Conservation (phyloP, 805 yeast species). For the Phaffomyces opuntiae region DNA sequence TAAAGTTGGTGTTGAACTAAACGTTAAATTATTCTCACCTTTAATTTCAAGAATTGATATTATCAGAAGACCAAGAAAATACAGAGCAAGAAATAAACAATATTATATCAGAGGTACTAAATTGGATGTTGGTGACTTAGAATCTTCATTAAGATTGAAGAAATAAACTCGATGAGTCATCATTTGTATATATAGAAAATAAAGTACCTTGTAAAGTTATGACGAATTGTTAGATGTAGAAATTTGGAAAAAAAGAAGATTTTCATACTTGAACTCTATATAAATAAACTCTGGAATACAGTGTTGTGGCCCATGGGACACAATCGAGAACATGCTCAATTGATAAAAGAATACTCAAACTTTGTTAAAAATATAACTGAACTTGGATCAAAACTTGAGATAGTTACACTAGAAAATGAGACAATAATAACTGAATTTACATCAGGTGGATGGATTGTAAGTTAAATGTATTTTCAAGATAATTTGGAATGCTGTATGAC, state of each 20-base stretch:
- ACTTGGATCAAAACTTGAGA: constrained; percentile 1
- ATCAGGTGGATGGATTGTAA: constrained; percentile 10
- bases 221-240: too few species aligned
- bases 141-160: constrained; percentile 32
- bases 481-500: too few species aligned
- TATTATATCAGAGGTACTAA: constrained; percentile 81
- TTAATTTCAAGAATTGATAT: constrained; percentile 70
- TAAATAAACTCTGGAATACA: too few species aligned
- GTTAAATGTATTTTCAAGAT: background rate
- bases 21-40: constrained; percentile 79
- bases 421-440: constrained; percentile 3
- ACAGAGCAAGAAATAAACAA: constrained; percentile 77
- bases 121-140: constrained; percentile 70
- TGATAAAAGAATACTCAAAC: constrained; percentile 3
- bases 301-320: background rate
- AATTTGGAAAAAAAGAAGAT: too few species aligned
- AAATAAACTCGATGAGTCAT: constrained; percentile 1
- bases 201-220: background rate
- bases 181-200: constrained; percentile 5
- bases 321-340: constrained; percentile 3
- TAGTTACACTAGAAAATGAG: constrained; percentile 9
- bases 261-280: too few species aligned
- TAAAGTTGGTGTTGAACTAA: constrained; percentile 78
- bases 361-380: constrained; percentile 2
- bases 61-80: constrained; percentile 62